These are phyloP conservation scores for Pseudozyma thailandica DNA, from an alignment of 1,284 basidiomycete genomes.

Conservation along the genomic window DNA sequence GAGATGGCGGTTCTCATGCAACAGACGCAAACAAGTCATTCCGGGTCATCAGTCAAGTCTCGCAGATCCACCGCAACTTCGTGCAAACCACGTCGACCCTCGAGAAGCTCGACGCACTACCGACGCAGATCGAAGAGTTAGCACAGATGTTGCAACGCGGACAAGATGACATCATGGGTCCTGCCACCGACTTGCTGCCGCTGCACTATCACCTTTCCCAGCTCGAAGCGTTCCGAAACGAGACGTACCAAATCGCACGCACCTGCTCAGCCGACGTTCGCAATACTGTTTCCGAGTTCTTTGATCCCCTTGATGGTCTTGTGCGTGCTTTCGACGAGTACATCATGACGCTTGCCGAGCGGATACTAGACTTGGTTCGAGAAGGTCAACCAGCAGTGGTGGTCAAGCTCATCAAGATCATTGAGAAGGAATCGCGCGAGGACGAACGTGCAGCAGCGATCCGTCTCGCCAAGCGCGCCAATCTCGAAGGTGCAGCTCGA, in stretches of 20 bases:
- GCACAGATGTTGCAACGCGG: constrained; percentile 82
- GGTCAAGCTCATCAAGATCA: constrained; percentile 90
- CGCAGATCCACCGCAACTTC: constrained; percentile 93
- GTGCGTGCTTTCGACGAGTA: constrained; percentile 88
- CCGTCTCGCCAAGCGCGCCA: constrained; percentile 91
- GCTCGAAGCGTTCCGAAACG: constrained; percentile 89
- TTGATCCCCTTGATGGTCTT: constrained; percentile 85
- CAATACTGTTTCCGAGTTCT: constrained; percentile 79
- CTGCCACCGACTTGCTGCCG: constrained; percentile 85
- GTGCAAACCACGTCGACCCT: constrained; percentile 95
- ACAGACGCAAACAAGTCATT: constrained; percentile 53
- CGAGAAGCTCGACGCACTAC: constrained; percentile 88
- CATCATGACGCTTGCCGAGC: constrained; percentile 80
- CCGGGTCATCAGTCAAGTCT: constrained; percentile 74
- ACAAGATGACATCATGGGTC: constrained; percentile 78
- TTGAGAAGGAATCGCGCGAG: constrained; percentile 89
- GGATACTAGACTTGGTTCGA: constrained; percentile 79
- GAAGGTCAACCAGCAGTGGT: constrained; percentile 84
- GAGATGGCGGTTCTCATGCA: constrained; percentile 24
- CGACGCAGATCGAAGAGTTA: constrained; percentile 81
- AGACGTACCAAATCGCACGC: constrained; percentile 68
- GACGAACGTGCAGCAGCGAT: constrained; percentile 98
- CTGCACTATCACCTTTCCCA: constrained; percentile 90
- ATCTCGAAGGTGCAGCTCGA: constrained; percentile 69
- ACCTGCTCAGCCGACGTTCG: constrained; percentile 76